Base-by-base conservation (phyloP, 2,329 filamentous ascomycete genomes). In the Daldinia eschscholtzii region DNA sequence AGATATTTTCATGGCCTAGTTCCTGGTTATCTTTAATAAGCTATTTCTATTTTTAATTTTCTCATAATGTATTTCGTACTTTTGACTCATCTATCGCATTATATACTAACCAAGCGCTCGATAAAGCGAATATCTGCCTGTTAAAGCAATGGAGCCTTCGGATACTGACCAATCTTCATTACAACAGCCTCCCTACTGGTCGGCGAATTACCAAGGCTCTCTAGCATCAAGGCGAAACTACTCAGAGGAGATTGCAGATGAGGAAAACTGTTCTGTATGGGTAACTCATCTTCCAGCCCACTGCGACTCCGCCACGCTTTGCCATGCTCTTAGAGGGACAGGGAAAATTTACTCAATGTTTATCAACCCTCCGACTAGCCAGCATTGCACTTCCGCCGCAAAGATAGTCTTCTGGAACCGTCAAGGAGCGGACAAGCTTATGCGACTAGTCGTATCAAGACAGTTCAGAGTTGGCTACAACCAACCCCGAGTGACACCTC, bases 321-420 rank as follows among this genome's bases (percentile, higher is more conserved):
- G 33, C 33, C 18, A 35, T 2, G 33, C 18, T 4, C 52, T 56
- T 4, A 35, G 33, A 20, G 33, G 33, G 2, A 56, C 52, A 39
- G 61, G 61, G 0, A 64, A 64, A 20, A 55, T 64, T 12, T 64
- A 58, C 28, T 28, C 26, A 20, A 52, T 37, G 28, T 15, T 53
- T 15, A 46, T 64, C 23, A 58, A 53, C 28, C 55, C 35, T 2
- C 55, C 55, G 1, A 18, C 7, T 3, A 1, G 26, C 15, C 13
- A 33, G 12, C 20, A 48, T 26, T 1, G 0, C 6, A 64, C 37
- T 23, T 53, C 62, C 0, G 56, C 56, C 6, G 62, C 62, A n/a
- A 60, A 60, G 15, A 23, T 60, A 4, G 39, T 60, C 26, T 64
- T 64, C 18, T 64, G 56, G 62, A 48, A 60, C 13, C 46, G 44